These are phyloP conservation scores for Epicoccum nigrum DNA, from an alignment of 2,329 filamentous ascomycete genomes.

Conservation along the genomic window DNA sequence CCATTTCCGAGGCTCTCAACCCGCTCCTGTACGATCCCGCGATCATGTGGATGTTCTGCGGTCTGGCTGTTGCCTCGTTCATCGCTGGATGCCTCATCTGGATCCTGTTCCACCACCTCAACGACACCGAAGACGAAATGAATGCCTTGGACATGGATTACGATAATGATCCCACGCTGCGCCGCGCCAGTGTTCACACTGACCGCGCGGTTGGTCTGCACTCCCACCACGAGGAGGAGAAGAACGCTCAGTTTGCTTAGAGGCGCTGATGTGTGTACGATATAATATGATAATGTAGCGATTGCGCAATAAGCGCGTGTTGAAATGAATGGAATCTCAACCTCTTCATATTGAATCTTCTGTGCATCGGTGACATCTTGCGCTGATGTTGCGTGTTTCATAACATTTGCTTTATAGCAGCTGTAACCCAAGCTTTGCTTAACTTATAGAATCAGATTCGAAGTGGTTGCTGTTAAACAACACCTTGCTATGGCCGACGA, in stretches of 20 bases:
- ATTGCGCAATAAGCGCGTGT: slow-evolving; percentile 5
- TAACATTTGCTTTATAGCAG: too few relatives aligned
- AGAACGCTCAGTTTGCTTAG: slow-evolving; percentile 6
- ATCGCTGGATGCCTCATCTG: slow-evolving; percentile 44
- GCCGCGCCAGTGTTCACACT: slow-evolving; percentile 27
- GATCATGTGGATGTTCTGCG: slow-evolving; percentile 66
- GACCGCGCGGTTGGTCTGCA: slow-evolving; percentile 11
- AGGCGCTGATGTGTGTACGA: slow-evolving; percentile 1
- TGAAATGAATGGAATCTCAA: slow-evolving; percentile 8
- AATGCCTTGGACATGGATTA: slow-evolving; percentile 45
- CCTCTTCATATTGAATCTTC: neutral
- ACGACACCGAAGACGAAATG: slow-evolving; percentile 46
- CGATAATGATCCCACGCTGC: slow-evolving; percentile 40
- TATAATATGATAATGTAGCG: slow-evolving; percentile 17
- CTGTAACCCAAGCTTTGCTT: too few relatives aligned
- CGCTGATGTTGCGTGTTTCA: too few relatives aligned
- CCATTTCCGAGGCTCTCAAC: slow-evolving; percentile 67
- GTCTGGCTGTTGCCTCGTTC: slow-evolving; percentile 40
- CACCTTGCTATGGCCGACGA: too few relatives aligned
- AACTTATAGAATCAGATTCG: too few relatives aligned
- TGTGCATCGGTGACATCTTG: neutral
- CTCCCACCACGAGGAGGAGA: slow-evolving; percentile 13
- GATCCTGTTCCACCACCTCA: slow-evolving; percentile 48
- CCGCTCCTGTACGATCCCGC: slow-evolving; percentile 67
- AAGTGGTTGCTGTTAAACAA: too few relatives aligned